Evolutionary conservation across 495 filamentous ascomycete genomes (phyloP).

Genomic region (Penicillium maclennaniae): DNA sequence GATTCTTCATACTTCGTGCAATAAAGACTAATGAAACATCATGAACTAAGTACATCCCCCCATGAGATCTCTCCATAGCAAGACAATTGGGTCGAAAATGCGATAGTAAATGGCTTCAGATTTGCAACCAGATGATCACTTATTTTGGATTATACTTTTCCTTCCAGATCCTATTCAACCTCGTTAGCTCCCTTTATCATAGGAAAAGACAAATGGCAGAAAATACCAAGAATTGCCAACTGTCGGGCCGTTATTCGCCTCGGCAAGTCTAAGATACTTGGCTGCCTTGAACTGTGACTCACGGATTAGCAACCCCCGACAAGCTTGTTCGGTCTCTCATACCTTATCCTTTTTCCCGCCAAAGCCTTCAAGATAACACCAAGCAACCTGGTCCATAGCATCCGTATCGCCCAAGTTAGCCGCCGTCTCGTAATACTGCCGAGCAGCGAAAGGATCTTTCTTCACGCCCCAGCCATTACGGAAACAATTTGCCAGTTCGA

Average conservation of each 20-base stretch:
- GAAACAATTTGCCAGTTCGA: conserved; percentile 90
- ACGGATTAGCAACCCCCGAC: conserved; percentile 7
- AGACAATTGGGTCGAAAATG: background rate
- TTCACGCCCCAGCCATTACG: conserved; percentile 92
- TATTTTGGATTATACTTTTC: conserved; percentile 80
- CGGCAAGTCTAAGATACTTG: conserved; percentile 89
- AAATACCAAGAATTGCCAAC: conserved; percentile 95
- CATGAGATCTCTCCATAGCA: background rate
- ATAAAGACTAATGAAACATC: background rate
- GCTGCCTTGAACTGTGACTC: conserved; percentile 73
- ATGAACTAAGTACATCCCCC: background rate
- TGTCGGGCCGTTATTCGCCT: conserved; percentile 81
- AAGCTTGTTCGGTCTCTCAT: conserved; percentile 29
- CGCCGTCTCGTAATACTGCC: conserved; percentile 94
- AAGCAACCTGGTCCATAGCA: conserved; percentile 94
- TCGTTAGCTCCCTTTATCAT: conserved; percentile 11
- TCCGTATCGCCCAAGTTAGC: conserved; percentile 95
- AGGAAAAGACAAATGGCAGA: conserved; percentile 13
- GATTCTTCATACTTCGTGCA: background rate
- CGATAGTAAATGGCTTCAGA: background rate
- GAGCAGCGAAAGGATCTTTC: conserved; percentile 84
- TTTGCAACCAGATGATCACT: conserved; percentile 3
- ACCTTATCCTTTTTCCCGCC: conserved; percentile 98
- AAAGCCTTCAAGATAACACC: conserved; percentile 95
- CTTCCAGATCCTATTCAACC: conserved; percentile 80